phyloP scores from a whole-genome alignment of 495 filamentous ascomycete genomes.

The Filosporella fistucella region DNA sequence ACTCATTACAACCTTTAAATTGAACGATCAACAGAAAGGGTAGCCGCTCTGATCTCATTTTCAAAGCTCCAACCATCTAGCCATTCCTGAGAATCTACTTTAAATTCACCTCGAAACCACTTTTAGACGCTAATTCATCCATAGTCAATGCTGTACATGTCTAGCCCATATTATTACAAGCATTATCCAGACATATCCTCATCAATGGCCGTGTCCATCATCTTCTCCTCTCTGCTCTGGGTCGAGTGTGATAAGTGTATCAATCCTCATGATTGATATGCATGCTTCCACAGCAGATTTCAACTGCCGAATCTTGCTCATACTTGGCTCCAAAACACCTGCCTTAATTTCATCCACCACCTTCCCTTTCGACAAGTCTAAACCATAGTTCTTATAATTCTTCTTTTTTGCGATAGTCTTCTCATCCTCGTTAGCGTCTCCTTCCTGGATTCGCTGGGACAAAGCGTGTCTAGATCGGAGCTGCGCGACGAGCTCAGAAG shows the following conservation, averaged over 20 bases:
- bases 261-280: constrained; percentile 99
- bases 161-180: constrained; percentile 24
- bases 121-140: background rate
- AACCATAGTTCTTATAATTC: constrained; percentile 96
- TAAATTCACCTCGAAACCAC: too few species aligned
- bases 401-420: constrained; percentile 87
- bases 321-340: constrained; percentile 92
- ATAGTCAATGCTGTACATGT: constrained; percentile 22
- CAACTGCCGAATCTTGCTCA: constrained; percentile 97
- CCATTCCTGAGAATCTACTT: too few species aligned
- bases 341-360: constrained; percentile 92
- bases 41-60: too few species aligned
- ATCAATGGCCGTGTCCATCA: constrained; percentile 66
- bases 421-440: constrained; percentile 77
- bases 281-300: constrained; percentile 99
- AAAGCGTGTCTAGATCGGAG: constrained; percentile 92
- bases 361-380: constrained; percentile 85
- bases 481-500: constrained; percentile 90
- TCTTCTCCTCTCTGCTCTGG: constrained; percentile 74
- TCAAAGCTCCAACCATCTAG: too few species aligned
- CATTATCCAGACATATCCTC: constrained; percentile 11
- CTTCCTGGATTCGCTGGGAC: constrained; percentile 82
- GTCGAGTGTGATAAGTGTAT: constrained; percentile 98
- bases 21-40: too few species aligned
- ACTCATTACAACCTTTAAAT: too few species aligned